These are phyloP conservation scores for Sarocladium oryzae DNA, from an alignment of 2,329 filamentous ascomycete species.

Conservation along the genomic window DNA sequence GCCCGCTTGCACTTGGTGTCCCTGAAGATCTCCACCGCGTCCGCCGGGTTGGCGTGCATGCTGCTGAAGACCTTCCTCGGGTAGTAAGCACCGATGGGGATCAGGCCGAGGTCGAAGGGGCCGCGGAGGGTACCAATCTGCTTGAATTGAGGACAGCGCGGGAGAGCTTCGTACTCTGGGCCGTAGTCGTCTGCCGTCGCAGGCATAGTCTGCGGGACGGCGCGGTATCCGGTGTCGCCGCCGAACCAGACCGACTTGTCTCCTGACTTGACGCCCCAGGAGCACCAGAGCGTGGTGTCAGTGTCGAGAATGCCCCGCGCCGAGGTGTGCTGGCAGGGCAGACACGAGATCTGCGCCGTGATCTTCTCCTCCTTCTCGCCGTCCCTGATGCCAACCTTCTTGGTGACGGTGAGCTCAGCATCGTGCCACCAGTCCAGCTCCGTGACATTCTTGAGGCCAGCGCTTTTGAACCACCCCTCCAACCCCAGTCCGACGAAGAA, in stretches of 20 bases:
- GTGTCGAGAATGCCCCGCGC: constrained; percentile 64
- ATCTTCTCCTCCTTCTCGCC: constrained; percentile 40
- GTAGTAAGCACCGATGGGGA: constrained; percentile 87
- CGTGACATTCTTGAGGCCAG: constrained; percentile 69
- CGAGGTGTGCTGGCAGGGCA: constrained; percentile 80
- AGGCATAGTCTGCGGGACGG: constrained; percentile 53
- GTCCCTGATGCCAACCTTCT: constrained; percentile 20
- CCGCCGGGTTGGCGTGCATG: constrained; percentile 81
- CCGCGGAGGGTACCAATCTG: constrained; percentile 75
- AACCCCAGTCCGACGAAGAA: constrained; percentile 86
- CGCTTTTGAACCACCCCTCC: constrained; percentile 69
- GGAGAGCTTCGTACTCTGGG: constrained; percentile 57
- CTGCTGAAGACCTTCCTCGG: constrained; percentile 66
- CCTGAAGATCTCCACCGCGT: constrained; percentile 81
- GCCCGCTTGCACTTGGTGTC: constrained; percentile 74
- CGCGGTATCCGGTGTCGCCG: constrained; percentile 85
- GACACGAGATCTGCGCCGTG: constrained; percentile 64
- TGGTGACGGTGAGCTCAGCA: constrained; percentile 57
- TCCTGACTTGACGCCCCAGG: constrained; percentile 71
- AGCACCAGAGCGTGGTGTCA: constrained; percentile 76
- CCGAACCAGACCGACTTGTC: constrained; percentile 79
- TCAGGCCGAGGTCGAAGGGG: constrained; percentile 84
- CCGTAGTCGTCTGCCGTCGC: constrained; percentile 65
- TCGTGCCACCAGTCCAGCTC: constrained; percentile 97
- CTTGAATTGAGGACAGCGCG: constrained; percentile 75